Evolutionary conservation across 2,329 filamentous ascomycete genomes (phyloP), one percentile per base, ranked within the genome.

Genomic region (Clonostachys chloroleuca): DNA sequence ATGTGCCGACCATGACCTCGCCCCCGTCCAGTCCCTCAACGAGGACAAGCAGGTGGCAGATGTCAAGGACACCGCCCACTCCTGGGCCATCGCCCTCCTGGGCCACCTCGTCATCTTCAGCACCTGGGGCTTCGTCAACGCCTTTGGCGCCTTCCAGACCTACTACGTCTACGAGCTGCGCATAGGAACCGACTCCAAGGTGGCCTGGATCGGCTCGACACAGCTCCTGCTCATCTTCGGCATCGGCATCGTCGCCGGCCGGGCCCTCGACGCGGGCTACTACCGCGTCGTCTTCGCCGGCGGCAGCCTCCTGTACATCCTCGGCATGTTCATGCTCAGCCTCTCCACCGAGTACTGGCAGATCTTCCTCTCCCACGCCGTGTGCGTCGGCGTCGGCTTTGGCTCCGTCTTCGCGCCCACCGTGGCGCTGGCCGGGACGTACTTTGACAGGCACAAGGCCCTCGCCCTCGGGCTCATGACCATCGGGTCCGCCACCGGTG

Each of bases 301-400:
- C 13, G 81, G 81, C 13, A 74, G 69, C 1, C 61, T 83, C 46
- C 57, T 82, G 35, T 77, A 83, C 47, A 73, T 85, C 13, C 77
- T 85, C 47, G 76, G 78, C 4, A 56, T 86, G 5, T 84, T 86
- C 78, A 83, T 85, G 80, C 70, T 77, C 0, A 77, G 71, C 8
- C 61, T 86, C 7, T 56, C 58, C n/a, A 64, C 51, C 0, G 46
- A 68, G 36, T 72, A 71, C 54, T 71, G 65, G 43, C 68, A 72
- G 37, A 60, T 72, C 46, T 56, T 72, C 12, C 54, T 73, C 2
- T 52, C 66, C 1, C 69, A 72, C 45, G 63, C 64, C 5, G 55
- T 70, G 1, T 68, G 60, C 47, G 64, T 61, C 2, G 63, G 63
- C 8, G 57, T 71, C 17, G 66, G 67, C 14, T 61, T 62, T 9